Conservation (phyloP, 2,329 filamentous ascomycete species). For the Colletotrichum brevisporum region DNA sequence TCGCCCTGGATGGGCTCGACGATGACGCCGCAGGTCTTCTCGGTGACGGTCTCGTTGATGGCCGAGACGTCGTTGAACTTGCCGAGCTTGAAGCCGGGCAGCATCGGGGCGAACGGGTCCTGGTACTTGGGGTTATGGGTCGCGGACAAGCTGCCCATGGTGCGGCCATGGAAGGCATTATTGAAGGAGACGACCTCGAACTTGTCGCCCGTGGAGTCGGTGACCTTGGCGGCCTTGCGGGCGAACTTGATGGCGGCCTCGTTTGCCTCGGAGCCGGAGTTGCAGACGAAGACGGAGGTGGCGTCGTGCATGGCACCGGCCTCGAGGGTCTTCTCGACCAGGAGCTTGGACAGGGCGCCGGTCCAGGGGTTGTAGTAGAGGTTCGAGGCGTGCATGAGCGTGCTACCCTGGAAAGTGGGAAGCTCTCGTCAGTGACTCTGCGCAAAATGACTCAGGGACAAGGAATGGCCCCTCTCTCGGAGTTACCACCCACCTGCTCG, state of each 20-base stretch:
- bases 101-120: slow-evolving; percentile 93
- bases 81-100: slow-evolving; percentile 92
- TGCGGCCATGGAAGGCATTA: slow-evolving; percentile 94
- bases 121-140: slow-evolving; percentile 99
- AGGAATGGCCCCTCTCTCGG: slow-evolving; percentile 6
- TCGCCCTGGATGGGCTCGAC: slow-evolving; percentile 98
- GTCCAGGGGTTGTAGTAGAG: slow-evolving; percentile 98
- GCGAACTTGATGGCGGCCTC: slow-evolving; percentile 98
- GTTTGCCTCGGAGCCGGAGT: slow-evolving; percentile 97
- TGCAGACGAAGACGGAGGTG: slow-evolving; percentile 89
- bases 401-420: slow-evolving; percentile 68
- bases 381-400: slow-evolving; percentile 92
- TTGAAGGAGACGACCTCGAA: slow-evolving; percentile 91
- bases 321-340: slow-evolving; percentile 85
- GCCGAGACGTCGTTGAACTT: slow-evolving; percentile 85
- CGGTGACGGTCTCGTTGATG: slow-evolving; percentile 81
- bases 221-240: slow-evolving; percentile 86
- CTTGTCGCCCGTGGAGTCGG: slow-evolving; percentile 81
- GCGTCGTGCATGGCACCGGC: slow-evolving; percentile 88
- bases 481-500: slow-evolving; percentile 73
- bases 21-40: slow-evolving; percentile 92
- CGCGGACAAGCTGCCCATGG: slow-evolving; percentile 94
- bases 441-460: slow-evolving; percentile 25
- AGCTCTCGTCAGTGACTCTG: slow-evolving; percentile 16
- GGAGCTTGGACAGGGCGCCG: slow-evolving; percentile 85